A percentile compares a stretch with the other conserved stretches of the same genome.
Evolutionary conservation across 106 monocot species (phyloP).

Genomic region (Alisma plantagoaquatica): DNA sequence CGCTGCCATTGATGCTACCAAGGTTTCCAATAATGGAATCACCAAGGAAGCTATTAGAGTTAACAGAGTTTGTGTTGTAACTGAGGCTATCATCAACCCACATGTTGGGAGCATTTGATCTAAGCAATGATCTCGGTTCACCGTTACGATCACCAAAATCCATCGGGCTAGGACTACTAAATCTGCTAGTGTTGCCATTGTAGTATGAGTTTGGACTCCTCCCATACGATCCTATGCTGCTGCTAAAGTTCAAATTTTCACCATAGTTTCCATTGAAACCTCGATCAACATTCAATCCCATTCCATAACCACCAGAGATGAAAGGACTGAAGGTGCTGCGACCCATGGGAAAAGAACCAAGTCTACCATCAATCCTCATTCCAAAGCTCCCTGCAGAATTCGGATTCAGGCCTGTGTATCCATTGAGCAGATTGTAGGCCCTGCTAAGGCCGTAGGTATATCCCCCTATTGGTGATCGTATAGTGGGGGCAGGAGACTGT

Average conservation of each 20-base stretch:
- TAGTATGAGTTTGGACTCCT: constrained; percentile 31
- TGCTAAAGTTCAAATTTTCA: constrained; percentile 31
- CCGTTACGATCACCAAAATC: constrained; percentile 26
- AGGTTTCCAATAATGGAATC: constrained; percentile 36
- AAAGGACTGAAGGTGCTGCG: constrained; percentile 32
- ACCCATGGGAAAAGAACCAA: constrained; percentile 27
- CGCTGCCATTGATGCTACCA: constrained; percentile 36
- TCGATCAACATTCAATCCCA: constrained; percentile 39
- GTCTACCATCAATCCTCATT: constrained; percentile 36
- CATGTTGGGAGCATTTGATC: constrained; percentile 27
- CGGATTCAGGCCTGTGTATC: constrained; percentile 31
- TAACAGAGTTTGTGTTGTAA: constrained; percentile 22
- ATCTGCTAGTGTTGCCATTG: constrained; percentile 34
- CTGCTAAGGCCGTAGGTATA: constrained; percentile 8
- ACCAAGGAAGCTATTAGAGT: constrained; percentile 30
- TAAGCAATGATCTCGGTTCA: constrained; percentile 26
- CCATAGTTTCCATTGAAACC: constrained; percentile 28
- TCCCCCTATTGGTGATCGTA: neutral
- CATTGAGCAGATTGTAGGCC: constrained; percentile 22
- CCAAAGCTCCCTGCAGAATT: constrained; percentile 29
- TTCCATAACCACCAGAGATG: constrained; percentile 29
- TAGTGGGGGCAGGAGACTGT: neutral
- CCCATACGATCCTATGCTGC: constrained; percentile 26
- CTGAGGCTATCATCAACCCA: constrained; percentile 30
- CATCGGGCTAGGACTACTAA: constrained; percentile 27